Conservation (phyloP, 1,139 yeast species). For the Geotrichum australiense region DNA sequence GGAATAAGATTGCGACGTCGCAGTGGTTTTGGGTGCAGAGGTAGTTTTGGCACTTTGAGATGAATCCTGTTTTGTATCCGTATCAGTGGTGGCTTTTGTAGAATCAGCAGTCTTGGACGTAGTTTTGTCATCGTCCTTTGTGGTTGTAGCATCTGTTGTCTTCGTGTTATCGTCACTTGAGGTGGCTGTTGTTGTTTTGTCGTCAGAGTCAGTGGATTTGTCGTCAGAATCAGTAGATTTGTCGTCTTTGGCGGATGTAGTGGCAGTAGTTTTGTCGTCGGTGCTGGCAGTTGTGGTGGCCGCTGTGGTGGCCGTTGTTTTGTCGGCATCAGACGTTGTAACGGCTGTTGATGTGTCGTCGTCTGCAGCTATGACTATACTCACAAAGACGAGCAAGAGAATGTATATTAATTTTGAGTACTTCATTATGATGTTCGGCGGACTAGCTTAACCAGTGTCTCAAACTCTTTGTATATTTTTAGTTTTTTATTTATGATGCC, state of each 20-base stretch:
- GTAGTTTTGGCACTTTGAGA: background rate
- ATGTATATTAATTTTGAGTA: too few species aligned
- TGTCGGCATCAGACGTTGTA: background rate
- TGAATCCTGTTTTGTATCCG: too few species aligned
- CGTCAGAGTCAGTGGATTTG: background rate
- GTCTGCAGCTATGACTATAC: too few species aligned
- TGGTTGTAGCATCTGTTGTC: background rate
- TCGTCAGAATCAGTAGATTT: background rate
- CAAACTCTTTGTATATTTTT: too few species aligned
- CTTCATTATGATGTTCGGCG: too few species aligned
- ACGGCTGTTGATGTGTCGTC: background rate
- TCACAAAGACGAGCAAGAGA: too few species aligned
- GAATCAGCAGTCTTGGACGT: slow-evolving; percentile 4
- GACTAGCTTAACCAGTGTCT: too few species aligned
- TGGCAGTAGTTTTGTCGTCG: background rate
- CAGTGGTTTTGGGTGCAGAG: background rate
- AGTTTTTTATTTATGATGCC: too few species aligned
- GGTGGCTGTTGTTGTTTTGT: background rate
- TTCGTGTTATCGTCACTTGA: background rate
- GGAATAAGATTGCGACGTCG: slow-evolving; percentile 5
- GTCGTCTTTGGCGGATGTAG: slow-evolving; percentile 3
- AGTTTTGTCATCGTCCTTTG: background rate
- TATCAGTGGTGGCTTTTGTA: background rate
- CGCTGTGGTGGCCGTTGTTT: background rate
- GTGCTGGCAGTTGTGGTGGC: slow-evolving; percentile 1